Evolutionary conservation across 75 land plant genomes (phyloP).

Genomic region (Sequoia sempervirens): DNA sequence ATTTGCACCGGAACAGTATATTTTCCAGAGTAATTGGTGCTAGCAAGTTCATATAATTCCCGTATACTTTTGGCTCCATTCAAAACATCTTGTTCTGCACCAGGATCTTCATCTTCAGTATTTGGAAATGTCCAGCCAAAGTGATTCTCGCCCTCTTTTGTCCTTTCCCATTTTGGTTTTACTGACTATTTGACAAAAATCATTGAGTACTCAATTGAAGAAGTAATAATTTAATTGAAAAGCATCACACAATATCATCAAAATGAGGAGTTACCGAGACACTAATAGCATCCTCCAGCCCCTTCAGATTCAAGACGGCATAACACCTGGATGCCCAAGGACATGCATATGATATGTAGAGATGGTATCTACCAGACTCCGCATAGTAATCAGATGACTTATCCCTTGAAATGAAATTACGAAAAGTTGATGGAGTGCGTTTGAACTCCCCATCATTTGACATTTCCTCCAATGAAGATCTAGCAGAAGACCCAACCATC

Average conservation of each 20-base stretch:
- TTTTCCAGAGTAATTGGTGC: slow-evolving; percentile 58
- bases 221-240: slow-evolving; percentile 3
- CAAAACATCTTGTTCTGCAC: slow-evolving; percentile 59
- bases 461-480: slow-evolving; percentile 63
- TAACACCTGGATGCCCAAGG: slow-evolving; percentile 93
- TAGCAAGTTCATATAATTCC: slow-evolving; percentile 76
- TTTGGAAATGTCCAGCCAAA: slow-evolving; percentile 82
- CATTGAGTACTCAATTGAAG: slow-evolving; percentile 5
- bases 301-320: slow-evolving; percentile 73
- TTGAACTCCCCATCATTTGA: slow-evolving; percentile 57
- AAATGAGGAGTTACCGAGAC: slow-evolving; percentile 38
- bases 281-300: slow-evolving; percentile 76
- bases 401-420: slow-evolving; percentile 53
- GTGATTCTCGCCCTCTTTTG: slow-evolving; percentile 74
- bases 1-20: slow-evolving; percentile 67
- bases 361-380: slow-evolving; percentile 72
- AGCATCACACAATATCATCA: neutral
- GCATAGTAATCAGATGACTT: slow-evolving; percentile 53
- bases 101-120: slow-evolving; percentile 51
- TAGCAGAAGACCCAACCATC: slow-evolving; percentile 17
- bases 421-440: slow-evolving; percentile 68
- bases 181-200: slow-evolving; percentile 31
- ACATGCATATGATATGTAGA: slow-evolving; percentile 84
- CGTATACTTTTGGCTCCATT: slow-evolving; percentile 64
- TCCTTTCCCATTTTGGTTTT: slow-evolving; percentile 73